Conservation (phyloP, 257 asterid species). For the Solanum pinnatisectum region DNA sequence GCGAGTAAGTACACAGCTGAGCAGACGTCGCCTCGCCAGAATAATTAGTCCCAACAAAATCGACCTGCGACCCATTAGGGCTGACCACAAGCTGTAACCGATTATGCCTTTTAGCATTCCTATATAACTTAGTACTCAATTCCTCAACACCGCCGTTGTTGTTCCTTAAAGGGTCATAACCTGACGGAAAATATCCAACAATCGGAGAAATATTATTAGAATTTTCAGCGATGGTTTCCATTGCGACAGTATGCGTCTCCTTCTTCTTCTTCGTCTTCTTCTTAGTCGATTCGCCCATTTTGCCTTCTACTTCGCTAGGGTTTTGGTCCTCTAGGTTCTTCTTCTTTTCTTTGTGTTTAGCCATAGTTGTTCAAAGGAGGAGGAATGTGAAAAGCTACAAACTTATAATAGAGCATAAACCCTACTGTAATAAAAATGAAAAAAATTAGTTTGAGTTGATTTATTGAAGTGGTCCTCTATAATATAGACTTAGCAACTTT, state of each 20-base stretch:
- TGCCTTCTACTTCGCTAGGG: not conserved
- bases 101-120: constrained; percentile 27
- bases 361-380: constrained; percentile 15
- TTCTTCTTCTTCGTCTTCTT: not conserved
- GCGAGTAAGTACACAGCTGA: constrained; percentile 56
- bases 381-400: not conserved
- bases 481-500: not conserved
- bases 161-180: constrained; percentile 40
- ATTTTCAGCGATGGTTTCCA: constrained; percentile 25
- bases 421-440: not conserved
- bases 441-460: not conserved
- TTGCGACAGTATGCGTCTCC: constrained; percentile 10
- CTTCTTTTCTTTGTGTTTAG: constrained; percentile 6
- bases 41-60: constrained; percentile 65
- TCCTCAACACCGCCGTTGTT: not conserved
- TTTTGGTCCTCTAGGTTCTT: not conserved
- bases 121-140: constrained; percentile 19
- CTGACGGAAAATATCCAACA: constrained; percentile 62
- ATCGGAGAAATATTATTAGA: constrained; percentile 42
- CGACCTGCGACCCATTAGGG: constrained; percentile 33
- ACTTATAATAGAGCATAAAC: not conserved
- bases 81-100: constrained; percentile 58
- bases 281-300: not conserved
- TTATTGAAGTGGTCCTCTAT: not conserved
- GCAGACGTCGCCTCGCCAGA: constrained; percentile 67